These are phyloP conservation scores for Nicotiana paniculata DNA, from an alignment of 257 asterid species.

Conservation along the genomic window DNA sequence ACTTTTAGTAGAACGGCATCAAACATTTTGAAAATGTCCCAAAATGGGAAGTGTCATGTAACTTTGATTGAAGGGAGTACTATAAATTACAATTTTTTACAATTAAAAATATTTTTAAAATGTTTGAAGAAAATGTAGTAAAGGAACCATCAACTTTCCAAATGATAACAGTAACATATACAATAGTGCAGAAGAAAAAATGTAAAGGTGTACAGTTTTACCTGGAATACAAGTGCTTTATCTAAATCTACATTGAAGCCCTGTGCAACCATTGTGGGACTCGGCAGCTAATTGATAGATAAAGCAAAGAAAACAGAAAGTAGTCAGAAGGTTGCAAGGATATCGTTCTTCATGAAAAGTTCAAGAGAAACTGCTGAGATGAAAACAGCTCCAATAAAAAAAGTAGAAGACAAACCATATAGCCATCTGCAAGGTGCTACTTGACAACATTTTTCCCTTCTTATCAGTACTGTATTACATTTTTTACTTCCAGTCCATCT, in stretches of 20 bases:
- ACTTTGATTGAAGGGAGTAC: neutral
- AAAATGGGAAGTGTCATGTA: neutral
- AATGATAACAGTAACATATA: neutral
- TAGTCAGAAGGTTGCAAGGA: neutral
- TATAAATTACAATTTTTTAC: neutral
- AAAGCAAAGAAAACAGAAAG: neutral
- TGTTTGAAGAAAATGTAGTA: neutral
- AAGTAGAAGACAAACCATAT: neutral
- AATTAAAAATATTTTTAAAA: neutral
- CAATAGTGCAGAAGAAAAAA: neutral
- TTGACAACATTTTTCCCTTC: neutral
- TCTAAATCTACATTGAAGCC: neutral
- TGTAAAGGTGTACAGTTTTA: neutral
- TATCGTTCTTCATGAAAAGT: neutral
- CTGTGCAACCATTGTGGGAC: neutral
- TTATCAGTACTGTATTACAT: neutral
- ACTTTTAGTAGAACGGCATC: neutral
- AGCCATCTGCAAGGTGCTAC: neutral
- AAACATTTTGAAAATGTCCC: neutral
- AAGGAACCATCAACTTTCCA: neutral
- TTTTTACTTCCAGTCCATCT: neutral
- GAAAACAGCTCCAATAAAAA: neutral
- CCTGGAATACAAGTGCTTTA: conserved; percentile 8
- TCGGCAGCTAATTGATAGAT: neutral
- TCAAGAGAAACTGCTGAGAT: neutral